Evolutionary conservation across 2,329 filamentous ascomycete species (phyloP).

Genomic region (Penicillium brevicompactum): DNA sequence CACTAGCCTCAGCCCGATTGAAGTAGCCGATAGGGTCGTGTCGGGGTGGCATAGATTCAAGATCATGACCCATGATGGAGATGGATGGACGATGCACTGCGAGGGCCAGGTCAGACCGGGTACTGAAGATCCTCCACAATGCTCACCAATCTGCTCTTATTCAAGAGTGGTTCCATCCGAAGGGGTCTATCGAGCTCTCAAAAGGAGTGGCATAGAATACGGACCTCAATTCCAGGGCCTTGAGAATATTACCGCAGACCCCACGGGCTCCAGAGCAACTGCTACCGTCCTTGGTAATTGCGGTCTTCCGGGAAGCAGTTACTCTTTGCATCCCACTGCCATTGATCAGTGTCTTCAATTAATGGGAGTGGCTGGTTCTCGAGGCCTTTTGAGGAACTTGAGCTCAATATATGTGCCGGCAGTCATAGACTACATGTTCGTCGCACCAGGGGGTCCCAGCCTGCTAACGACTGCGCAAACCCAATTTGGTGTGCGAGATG

Average conservation of each 20-base stretch:
- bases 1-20: background rate
- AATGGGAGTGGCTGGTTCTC: constrained; percentile 7
- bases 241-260: constrained; percentile 2
- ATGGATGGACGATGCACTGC: constrained; percentile 2
- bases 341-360: constrained; percentile 20
- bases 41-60: constrained; percentile 5
- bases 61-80: background rate
- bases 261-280: background rate
- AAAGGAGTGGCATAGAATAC: constrained; percentile 1
- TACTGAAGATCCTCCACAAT: background rate
- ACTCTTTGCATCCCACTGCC: constrained; percentile 9
- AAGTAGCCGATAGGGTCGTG: constrained; percentile 1
- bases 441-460: background rate
- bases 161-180: background rate
- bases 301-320: constrained; percentile 2
- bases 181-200: background rate
- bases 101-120: constrained; percentile 7
- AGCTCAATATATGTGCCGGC: constrained; percentile 9
- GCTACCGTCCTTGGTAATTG: constrained; percentile 1
- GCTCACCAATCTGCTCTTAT: background rate
- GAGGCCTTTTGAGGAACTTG: constrained; percentile 4
- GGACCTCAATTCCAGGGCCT: constrained; percentile 6
- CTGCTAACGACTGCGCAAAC: constrained; percentile 1
- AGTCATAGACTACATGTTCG: constrained; percentile 7
- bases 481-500: background rate